Evolutionary conservation across 2,329 filamentous ascomycete species (phyloP).

Genomic region (Diaporthe sp.): DNA sequence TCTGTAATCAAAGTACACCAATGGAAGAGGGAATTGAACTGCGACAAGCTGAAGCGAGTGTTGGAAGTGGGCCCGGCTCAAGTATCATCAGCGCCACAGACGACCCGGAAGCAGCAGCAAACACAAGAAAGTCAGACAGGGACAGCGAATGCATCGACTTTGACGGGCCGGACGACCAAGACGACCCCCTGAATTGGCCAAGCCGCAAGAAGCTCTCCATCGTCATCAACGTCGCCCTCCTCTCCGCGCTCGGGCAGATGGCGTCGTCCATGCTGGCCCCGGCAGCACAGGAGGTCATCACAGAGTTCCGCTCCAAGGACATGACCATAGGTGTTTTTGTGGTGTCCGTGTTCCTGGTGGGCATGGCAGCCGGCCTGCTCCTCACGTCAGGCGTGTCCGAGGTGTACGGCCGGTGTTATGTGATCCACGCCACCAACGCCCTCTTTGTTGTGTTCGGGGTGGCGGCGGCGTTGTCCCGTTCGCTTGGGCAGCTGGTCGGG

Average conservation of each 20-base stretch:
- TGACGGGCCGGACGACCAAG: not conserved
- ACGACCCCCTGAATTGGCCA: not conserved
- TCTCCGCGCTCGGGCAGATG: slow-evolving; percentile 1
- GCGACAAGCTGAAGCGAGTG: not conserved
- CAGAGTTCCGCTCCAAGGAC: not conserved
- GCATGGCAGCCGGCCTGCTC: not conserved
- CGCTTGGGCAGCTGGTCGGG: not conserved
- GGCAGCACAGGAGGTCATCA: not conserved
- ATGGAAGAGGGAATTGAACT: not conserved
- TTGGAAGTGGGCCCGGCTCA: not conserved
- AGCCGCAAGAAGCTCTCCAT: not conserved
- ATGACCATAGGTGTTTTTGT: not conserved
- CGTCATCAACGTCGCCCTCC: not conserved
- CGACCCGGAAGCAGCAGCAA: not conserved
- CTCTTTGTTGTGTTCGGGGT: not conserved
- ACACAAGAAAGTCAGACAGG: not conserved
- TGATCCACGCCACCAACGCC: not conserved
- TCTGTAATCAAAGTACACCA: not conserved
- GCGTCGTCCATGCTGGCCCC: not conserved
- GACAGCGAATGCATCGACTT: not conserved
- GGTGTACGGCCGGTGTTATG: not conserved
- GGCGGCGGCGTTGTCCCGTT: not conserved
- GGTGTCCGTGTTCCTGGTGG: not conserved
- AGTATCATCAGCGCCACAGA: not conserved
- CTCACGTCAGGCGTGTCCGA: not conserved